Conservation (phyloP, 768 basidiomycete genomes). For the Trametes cingulata region DNA sequence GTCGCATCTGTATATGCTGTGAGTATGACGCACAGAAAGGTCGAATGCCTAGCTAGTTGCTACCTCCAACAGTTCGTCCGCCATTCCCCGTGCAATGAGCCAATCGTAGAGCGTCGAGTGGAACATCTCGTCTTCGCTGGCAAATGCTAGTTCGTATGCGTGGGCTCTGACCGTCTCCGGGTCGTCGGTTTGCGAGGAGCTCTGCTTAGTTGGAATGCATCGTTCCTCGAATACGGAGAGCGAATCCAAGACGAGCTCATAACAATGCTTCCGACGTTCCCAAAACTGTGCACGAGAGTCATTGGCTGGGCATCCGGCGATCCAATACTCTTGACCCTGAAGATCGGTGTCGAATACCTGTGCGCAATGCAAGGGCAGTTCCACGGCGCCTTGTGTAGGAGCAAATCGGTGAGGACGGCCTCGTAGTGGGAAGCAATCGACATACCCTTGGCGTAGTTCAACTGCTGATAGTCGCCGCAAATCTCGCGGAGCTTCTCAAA, state of each 20-base stretch:
- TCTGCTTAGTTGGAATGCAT: slow-evolving; percentile 28
- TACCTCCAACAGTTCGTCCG: slow-evolving; percentile 91
- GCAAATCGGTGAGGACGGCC: not conserved
- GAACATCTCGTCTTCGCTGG: slow-evolving; percentile 88
- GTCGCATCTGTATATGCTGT: slow-evolving; percentile 61
- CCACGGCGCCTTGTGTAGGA: slow-evolving; percentile 64
- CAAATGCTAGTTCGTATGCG: slow-evolving; percentile 85
- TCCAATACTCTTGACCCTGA: slow-evolving; percentile 76
- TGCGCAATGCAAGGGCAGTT: slow-evolving; percentile 84
- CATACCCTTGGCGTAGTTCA: slow-evolving; percentile 81
- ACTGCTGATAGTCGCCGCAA: slow-evolving; percentile 83
- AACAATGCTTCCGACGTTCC: slow-evolving; percentile 69
- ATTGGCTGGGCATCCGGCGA: slow-evolving; percentile 53
- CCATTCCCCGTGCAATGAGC: slow-evolving; percentile 76
- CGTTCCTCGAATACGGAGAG: slow-evolving; percentile 78
- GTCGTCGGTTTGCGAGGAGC: slow-evolving; percentile 42
- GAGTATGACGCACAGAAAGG: too few relatives aligned
- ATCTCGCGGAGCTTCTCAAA: slow-evolving; percentile 85
- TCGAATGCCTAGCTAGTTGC: slow-evolving; percentile 18
- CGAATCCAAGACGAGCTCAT: slow-evolving; percentile 82
- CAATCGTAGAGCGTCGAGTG: slow-evolving; percentile 95
- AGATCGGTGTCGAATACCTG: slow-evolving; percentile 74
- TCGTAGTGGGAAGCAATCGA: not conserved
- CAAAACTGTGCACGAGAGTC: slow-evolving; percentile 55
- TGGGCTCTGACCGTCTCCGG: slow-evolving; percentile 75